Evolutionary conservation across 768 basidiomycete genomes (phyloP).

Genomic region (Leccinum ochraceum): DNA sequence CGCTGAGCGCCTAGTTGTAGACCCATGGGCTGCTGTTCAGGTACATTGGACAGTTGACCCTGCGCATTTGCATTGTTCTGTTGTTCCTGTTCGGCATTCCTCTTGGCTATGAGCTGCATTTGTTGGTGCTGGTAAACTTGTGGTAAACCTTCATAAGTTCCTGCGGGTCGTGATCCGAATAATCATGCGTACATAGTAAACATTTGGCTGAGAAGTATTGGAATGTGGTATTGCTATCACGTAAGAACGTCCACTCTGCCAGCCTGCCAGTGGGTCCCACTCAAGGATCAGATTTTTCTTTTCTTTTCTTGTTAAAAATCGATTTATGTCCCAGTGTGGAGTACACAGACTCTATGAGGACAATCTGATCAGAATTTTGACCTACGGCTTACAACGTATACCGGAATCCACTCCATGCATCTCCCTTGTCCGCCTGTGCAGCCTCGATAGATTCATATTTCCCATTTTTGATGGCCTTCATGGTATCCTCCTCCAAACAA

Average conservation of each 20-base stretch:
- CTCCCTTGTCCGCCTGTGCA: conserved; percentile 61
- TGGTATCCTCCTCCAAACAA: conserved; percentile 37
- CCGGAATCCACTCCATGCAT: conserved; percentile 76
- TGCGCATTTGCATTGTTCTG: conserved; percentile 23
- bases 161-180: no score
- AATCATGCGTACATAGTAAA: no score
- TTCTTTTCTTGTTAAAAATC: no score
- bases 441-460: conserved; percentile 54
- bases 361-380: neutral
- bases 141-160: conserved; percentile 31
- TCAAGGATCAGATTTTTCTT: neutral
- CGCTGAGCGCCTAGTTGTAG: conserved; percentile 20
- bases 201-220: no score
- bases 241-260: neutral
- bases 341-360: no score
- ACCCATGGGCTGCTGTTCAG: conserved; percentile 19
- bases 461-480: conserved; percentile 47
- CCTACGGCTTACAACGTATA: conserved; percentile 47
- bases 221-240: no score
- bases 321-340: no score
- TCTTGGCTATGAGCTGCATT: conserved; percentile 16
- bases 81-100: conserved; percentile 25
- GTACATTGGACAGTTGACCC: conserved; percentile 20
- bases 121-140: conserved; percentile 29
- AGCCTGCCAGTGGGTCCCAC: no score